A percentile compares a stretch with the other conserved stretches of the same genome.
phyloP scores from a whole-genome alignment of 176 grass and related monocot species.

The Cocos nucifera region DNA sequence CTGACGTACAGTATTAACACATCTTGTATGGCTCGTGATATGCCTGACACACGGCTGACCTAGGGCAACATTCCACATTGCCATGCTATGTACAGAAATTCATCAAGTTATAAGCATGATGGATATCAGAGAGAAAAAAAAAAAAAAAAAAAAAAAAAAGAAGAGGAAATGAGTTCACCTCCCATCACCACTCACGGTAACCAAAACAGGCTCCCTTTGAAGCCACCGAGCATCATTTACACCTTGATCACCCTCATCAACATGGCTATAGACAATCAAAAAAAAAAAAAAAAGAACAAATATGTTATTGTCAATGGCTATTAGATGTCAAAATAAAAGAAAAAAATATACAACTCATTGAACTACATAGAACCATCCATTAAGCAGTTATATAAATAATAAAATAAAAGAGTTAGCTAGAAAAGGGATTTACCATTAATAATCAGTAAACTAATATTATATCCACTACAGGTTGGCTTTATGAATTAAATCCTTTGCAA shows the following conservation, averaged over 20 bases:
- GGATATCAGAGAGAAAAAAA: neutral
- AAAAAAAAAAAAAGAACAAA: no score
- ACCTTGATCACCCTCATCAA: conserved; percentile 59
- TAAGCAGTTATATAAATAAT: no score
- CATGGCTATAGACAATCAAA: conserved; percentile 35
- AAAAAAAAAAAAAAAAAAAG: neutral
- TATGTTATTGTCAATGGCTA: no score
- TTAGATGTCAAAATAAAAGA: no score
- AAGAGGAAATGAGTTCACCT: conserved; percentile 39
- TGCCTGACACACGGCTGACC: conserved; percentile 77
- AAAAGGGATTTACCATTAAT: no score
- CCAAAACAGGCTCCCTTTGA: conserved; percentile 66
- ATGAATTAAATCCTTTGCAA: no score
- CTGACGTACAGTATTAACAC: conserved; percentile 67
- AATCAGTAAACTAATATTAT: no score
- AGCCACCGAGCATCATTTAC: conserved; percentile 82
- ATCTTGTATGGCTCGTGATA: conserved; percentile 60
- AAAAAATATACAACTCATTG: no score
- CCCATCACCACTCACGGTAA: conserved; percentile 80
- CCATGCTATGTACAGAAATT: conserved; percentile 35
- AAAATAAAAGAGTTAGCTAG: no score
- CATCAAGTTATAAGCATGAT: neutral
- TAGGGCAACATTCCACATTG: conserved; percentile 88
- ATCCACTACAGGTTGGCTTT: no score
- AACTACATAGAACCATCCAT: no score